Evolutionary conservation across 148 eudicot species (phyloP).

Genomic region (Euryodendron excelsum): DNA sequence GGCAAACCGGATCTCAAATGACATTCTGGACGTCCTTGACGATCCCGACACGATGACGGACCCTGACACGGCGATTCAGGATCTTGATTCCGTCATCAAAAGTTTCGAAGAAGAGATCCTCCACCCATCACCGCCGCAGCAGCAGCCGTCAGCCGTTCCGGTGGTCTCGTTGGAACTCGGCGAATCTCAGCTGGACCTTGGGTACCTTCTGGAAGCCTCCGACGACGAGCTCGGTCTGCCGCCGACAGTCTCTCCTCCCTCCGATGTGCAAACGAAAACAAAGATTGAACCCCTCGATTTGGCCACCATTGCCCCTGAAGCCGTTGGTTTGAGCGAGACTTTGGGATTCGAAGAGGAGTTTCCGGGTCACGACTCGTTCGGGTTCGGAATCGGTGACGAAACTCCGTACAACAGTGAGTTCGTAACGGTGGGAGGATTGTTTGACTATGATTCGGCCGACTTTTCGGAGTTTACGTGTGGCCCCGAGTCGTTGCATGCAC

Average conservation of each 20-base stretch:
- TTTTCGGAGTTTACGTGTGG: conserved; percentile 10
- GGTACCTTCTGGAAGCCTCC: conserved; percentile 46
- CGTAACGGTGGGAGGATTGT: conserved; percentile 16
- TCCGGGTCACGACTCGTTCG: conserved; percentile 20
- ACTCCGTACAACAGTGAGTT: neutral
- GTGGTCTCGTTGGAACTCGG: neutral
- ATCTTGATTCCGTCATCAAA: conserved; percentile 41
- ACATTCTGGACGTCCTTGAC: conserved; percentile 35
- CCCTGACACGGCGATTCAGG: conserved; percentile 19
- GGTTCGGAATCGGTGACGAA: conserved; percentile 16
- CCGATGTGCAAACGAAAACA: neutral
- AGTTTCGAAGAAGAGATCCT: conserved; percentile 42
- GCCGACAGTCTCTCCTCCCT: conserved; percentile 18
- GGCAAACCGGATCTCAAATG: neutral
- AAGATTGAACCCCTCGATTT: neutral
- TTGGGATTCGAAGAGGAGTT: conserved; percentile 17
- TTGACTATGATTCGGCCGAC: conserved; percentile 14
- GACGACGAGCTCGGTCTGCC: conserved; percentile 55
- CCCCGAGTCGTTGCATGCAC: conserved; percentile 8
- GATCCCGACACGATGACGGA: conserved; percentile 21
- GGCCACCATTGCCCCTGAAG: neutral
- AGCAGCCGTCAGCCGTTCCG: neutral
- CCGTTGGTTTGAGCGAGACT: neutral
- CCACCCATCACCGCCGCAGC: neutral
- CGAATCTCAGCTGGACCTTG: conserved; percentile 29